Evolutionary conservation across 306 rosid species (phyloP), one percentile per base, ranked within the genome.

Genomic region (Geum urbanum): DNA sequence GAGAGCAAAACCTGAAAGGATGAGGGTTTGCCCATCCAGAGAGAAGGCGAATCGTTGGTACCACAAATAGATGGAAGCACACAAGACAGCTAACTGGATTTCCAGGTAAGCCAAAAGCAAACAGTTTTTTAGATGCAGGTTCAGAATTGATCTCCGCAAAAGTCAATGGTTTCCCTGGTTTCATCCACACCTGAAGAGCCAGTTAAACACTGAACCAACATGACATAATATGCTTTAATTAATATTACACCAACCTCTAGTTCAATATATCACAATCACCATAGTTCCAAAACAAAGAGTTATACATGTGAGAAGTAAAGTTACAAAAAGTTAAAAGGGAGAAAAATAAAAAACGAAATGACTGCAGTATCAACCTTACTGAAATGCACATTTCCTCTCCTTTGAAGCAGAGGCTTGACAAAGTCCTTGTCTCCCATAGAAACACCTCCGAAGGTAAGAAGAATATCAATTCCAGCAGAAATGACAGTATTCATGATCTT

Each of bases 381-480:
- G 54, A 90, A 92, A 83, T 90, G 82, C 53, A 88, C 74, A 51
- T 81, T 83, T 67, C 98, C 98, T 76, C 84, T 84, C 80, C 81
- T 87, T 61, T 75, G 83, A 55, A 92, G 20, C 46, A 78, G 78
- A 51, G 96, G 92, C 84, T 84, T 90, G 70, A 90, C 86, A 78
- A 82, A 92, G 82, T 92, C 98, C 87, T 66, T 92, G 87, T 92
- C 97, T 79, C 96, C 98, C 98, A 90, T 90, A 41, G 98, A 90
- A 82, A 92, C 97, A 70, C 98, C 98, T 63, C 98, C 98, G 72
- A 97, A 90, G 84, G 97, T 86, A 57, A 92, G 74, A 78, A 92
- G 96, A 84, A 92, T 84, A 65, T 92, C 69, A 70, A 82, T 80
- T 66, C 94, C 97, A 78, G 97, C 69, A 69, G 89, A 82, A 74